Base-by-base conservation (phyloP, 2,329 filamentous ascomycete species). In the Aspergillus aculeatinus region DNA sequence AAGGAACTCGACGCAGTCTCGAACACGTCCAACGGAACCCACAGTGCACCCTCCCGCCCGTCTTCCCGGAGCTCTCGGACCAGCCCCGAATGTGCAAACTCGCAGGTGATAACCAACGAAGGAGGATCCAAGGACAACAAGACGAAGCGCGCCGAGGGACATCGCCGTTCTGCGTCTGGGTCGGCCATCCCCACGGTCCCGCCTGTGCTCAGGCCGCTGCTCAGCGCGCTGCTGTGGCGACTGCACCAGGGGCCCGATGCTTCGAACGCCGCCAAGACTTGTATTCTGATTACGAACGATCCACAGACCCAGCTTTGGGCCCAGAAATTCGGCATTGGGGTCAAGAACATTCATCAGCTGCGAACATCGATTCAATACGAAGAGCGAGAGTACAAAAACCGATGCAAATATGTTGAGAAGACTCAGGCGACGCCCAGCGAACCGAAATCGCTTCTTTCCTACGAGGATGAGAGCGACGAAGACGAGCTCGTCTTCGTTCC, bases 391-490 rank as follows among this genome's bases (percentile, higher is more conserved):
- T 76, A 73, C 65, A 79, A 79, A 60, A 77, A 77, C 60, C 74
- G 75, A 29, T 79, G 77, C 67, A 79, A 77, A 61, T 77, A 79
- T 60, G 72, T 76, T 19, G 78, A 81, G 64, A 80, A 79, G 65
- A 79, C 71, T 14, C 74, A 76, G 60, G 63, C 70, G 55, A 62
- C 70, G 55, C 62, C 66, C 4, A 49, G 69, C 4, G 76, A 80
- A 53, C 75, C 77, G 9, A 79, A 80, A 64, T 73, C 77, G 4
- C 66, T 81, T 5, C 73, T 81, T 51, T 77, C 78, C 7, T 81
- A 81, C 60, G 78, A 81, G 39, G 77, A 77, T n/a, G 78, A 80
- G 14, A 80, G 76, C 42, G 79, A 80, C 23, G 79, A 80, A 59
- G 79, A 81, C 63, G 78, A 80, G 60, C 69, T 81, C 29, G 78